Evolutionary conservation across 352 stramenopile genomes (phyloP).

Genomic region (Globisporangium emineosum): DNA sequence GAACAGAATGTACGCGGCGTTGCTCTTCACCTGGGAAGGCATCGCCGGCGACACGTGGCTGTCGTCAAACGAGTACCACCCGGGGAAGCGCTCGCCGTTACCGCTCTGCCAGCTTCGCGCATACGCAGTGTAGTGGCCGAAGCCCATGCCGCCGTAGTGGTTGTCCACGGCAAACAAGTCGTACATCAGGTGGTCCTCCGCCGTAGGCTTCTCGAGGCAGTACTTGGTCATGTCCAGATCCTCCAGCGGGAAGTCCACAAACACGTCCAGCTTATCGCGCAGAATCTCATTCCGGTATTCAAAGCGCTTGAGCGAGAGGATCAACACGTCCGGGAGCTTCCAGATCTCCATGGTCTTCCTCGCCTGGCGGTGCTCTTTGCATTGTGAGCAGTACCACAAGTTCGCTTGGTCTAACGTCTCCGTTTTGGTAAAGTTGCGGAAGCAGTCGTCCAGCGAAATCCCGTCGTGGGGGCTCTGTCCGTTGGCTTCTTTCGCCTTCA

Average conservation of each 20-base stretch:
- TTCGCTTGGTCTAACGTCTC: conserved; percentile 84
- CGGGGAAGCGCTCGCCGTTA: conserved; percentile 48
- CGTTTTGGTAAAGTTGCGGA: conserved; percentile 82
- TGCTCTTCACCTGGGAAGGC: conserved; percentile 64
- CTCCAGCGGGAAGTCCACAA: conserved; percentile 87
- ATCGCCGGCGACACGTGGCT: conserved; percentile 61
- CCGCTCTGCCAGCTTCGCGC: conserved; percentile 64
- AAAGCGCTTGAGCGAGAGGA: conserved; percentile 88
- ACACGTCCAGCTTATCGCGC: conserved; percentile 79
- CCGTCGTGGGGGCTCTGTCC: conserved; percentile 21
- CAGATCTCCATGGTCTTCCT: conserved; percentile 83
- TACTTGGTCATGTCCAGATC: conserved; percentile 79
- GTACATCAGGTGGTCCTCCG: conserved; percentile 55
- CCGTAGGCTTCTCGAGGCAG: conserved; percentile 52
- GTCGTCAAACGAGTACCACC: conserved; percentile 87
- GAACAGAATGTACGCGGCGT: conserved; percentile 87
- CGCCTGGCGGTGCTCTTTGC: conserved; percentile 74
- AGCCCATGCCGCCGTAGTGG: conserved; percentile 88
- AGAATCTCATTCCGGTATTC: conserved; percentile 84
- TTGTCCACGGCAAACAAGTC: conserved; percentile 90
- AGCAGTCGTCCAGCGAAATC: conserved; percentile 73
- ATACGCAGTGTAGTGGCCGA: conserved; percentile 90
- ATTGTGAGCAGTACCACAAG: conserved; percentile 81
- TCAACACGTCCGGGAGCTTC: conserved; percentile 74
- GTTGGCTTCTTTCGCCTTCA: conserved; percentile 24